Conservation (phyloP, 176 grass and related monocot genomes). For the Aechmea fasciata region DNA sequence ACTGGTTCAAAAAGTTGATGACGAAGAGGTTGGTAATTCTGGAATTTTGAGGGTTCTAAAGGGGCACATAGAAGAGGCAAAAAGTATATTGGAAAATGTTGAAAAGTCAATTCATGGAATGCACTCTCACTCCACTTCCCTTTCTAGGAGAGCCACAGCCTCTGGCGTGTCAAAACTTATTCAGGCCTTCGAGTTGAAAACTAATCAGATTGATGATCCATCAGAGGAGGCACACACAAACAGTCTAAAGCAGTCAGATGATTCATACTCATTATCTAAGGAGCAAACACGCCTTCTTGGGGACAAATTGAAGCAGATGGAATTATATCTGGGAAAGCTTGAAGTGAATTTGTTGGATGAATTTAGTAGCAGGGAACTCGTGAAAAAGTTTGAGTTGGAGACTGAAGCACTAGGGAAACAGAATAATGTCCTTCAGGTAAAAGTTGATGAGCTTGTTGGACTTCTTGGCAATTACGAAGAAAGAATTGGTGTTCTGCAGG, state of each 20-base stretch:
- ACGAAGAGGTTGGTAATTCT: constrained; percentile 29
- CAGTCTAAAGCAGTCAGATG: constrained; percentile 26
- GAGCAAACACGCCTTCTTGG: constrained; percentile 44
- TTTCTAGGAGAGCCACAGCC: constrained; percentile 30
- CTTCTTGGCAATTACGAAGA: constrained; percentile 47
- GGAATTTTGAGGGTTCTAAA: constrained; percentile 43
- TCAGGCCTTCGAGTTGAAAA: constrained; percentile 72
- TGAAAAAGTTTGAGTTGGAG: constrained; percentile 32
- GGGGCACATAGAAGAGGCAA: constrained; percentile 46
- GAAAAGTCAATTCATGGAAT: constrained; percentile 60
- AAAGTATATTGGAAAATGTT: constrained; percentile 57
- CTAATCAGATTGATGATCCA: constrained; percentile 41
- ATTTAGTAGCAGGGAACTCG: constrained; percentile 27
- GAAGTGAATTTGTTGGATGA: constrained; percentile 43
- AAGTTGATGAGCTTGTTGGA: constrained; percentile 55
- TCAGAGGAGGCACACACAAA: constrained; percentile 29
- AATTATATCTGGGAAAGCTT: constrained; percentile 41
- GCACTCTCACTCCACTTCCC: constrained; percentile 32
- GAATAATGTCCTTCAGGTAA: constrained; percentile 31
- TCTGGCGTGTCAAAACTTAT: constrained; percentile 76
- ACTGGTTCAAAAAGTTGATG: constrained; percentile 9
- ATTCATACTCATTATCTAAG: constrained; percentile 34
- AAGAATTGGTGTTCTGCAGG: constrained; percentile 44
- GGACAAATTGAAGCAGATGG: constrained; percentile 46
- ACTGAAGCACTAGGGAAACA: constrained; percentile 38